Evolutionary conservation across 305 asterid genomes (phyloP), one percentile per base, ranked within the genome.

Genomic region (Andrographis paniculata): DNA sequence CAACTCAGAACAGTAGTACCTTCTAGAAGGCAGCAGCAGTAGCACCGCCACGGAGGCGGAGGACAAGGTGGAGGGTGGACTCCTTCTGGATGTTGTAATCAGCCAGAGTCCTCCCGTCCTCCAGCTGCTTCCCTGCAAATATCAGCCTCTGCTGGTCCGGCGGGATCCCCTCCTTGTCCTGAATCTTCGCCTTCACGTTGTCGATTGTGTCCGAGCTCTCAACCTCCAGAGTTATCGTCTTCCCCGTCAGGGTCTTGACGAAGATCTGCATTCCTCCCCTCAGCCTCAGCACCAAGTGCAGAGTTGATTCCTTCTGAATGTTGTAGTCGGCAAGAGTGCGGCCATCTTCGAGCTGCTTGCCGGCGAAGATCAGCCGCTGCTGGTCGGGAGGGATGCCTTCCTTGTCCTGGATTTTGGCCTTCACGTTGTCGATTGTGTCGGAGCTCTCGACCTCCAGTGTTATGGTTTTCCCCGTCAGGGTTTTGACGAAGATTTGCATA

Each of bases 31-130:
- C n/a, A n/a, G n/a, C n/a, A n/a, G n/a, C n/a, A n/a, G n/a, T n/a
- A n/a, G n/a, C n/a, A 33, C 66, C 66, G 11, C 66, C 66, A 13
- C 59, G 37, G 35, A 60, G 21, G 8, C 66, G n/a, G 16, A 60
- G 44, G 21, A 60, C 60, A 3, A 60, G 45, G 41, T 53, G 60
- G 14, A 52, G 66, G 20, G n/a, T n/a, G n/a, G n/a, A n/a, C n/a
- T n/a, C n/a, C n/a, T n/a, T n/a, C n/a, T n/a, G n/a, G n/a, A n/a
- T 52, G 28, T 60, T 60, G 13, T 33, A 33, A 33, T 33, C 38
- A 11, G 38, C 38, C 4, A 33, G 14, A 2, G 38, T 33, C 3
- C 38, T 7, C 4, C 38, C 38, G 38, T 33, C 38, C 38, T 33
- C 38, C 6, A 33, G 38, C 38, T 33, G 38, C 38, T 33, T 33